phyloP scores from a whole-genome alignment of 2,329 filamentous ascomycete genomes.

The Trichoderma sp. region DNA sequence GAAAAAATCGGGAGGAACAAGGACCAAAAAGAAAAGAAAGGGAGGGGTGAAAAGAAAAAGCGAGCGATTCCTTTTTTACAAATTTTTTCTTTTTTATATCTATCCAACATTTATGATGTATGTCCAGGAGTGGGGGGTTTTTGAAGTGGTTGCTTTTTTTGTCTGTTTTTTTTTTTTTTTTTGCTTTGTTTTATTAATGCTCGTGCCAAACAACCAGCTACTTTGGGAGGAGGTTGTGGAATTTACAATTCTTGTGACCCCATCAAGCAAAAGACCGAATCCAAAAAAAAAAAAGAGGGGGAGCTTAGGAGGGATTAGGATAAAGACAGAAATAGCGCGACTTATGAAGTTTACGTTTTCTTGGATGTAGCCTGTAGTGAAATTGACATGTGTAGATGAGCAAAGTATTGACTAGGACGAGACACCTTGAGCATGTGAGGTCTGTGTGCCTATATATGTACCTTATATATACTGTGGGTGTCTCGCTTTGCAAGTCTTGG shows the following conservation, averaged over 20 bases:
- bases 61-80: slow-evolving; percentile 8
- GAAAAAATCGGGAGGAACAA: slow-evolving; percentile 1
- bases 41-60: background rate
- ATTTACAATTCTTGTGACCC: background rate
- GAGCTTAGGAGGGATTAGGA: background rate
- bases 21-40: background rate
- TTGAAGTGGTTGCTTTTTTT: background rate
- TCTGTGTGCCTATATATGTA: background rate
- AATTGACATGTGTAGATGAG: background rate
- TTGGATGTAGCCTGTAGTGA: background rate
- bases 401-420: background rate
- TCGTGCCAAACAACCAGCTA: background rate
- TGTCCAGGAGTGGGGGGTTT: background rate
- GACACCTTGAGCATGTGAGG: background rate
- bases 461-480: too few relatives aligned
- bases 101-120: slow-evolving; percentile 18
- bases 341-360: slow-evolving; percentile 7
- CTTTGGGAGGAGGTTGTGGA: background rate
- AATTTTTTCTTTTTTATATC: background rate
- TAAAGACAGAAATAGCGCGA: background rate
- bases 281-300: background rate
- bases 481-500: background rate
- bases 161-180: background rate
- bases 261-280: background rate
- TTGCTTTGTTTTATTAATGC: background rate